These are phyloP conservation scores for Lasiodiplodia theobromae DNA, from an alignment of 2,329 filamentous ascomycete species.

Conservation along the genomic window DNA sequence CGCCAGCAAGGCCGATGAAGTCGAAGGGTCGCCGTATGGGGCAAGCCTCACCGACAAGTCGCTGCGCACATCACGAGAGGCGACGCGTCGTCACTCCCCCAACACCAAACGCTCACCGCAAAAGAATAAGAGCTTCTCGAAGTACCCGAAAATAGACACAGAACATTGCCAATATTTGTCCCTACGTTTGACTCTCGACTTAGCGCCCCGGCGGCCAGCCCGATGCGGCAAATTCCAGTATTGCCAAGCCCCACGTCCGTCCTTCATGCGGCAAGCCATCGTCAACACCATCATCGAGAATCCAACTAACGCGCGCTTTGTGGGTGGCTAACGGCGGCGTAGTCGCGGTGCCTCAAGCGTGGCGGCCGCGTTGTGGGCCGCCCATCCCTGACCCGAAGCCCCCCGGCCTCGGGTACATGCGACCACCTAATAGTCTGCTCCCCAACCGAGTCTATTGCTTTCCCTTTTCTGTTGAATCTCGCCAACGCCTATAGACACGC, in stretches of 20 bases:
- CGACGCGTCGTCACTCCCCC: neutral
- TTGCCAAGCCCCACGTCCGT: slow-evolving; percentile 15
- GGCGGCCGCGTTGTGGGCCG: neutral
- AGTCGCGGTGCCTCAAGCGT: neutral
- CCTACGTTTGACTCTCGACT: slow-evolving; percentile 28
- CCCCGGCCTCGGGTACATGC: neutral
- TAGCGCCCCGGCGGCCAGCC: slow-evolving; percentile 13
- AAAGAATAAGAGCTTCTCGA: slow-evolving; percentile 3
- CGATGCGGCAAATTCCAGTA: slow-evolving; percentile 22
- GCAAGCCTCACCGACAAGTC: slow-evolving; percentile 1
- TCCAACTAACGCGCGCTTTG: neutral
- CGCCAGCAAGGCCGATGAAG: neutral
- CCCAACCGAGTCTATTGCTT: slow-evolving; percentile 16
- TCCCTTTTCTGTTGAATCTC: neutral
- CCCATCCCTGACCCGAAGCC: too few relatives aligned
- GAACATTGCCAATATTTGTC: slow-evolving; percentile 28
- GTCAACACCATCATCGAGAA: slow-evolving; percentile 5
- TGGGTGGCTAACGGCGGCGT: neutral
- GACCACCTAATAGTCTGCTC: neutral
- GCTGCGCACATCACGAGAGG: slow-evolving; percentile 10
- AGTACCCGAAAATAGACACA: neutral
- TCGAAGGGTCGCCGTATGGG: neutral
- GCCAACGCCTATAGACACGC: neutral
- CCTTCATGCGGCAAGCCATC: neutral
- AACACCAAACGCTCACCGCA: neutral